These are phyloP conservation scores for Luffa acutangula DNA, from an alignment of 306 rosid genomes.

Conservation along the genomic window DNA sequence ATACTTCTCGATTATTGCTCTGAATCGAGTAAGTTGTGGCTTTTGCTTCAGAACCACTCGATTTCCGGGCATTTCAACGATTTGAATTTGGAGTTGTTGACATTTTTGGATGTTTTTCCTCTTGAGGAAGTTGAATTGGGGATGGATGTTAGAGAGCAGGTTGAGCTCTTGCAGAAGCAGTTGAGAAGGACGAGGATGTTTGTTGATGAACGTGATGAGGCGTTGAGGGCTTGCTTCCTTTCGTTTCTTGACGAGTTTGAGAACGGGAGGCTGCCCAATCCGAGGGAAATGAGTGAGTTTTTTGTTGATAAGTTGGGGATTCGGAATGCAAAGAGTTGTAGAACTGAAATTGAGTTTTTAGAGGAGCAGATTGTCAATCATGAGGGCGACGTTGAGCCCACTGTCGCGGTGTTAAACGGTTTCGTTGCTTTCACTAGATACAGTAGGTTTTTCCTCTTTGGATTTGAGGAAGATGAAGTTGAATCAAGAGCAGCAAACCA, in stretches of 20 bases:
- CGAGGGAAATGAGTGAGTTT: constrained; percentile 35
- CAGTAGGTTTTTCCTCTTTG: constrained; percentile 74
- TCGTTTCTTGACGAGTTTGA: constrained; percentile 56
- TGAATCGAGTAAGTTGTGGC: constrained; percentile 83
- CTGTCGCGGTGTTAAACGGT: constrained; percentile 65
- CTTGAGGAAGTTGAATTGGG: constrained; percentile 46
- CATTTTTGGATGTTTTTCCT: constrained; percentile 85
- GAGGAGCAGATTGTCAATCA: constrained; percentile 93
- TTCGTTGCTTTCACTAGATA: constrained; percentile 79
- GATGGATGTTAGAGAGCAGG: constrained; percentile 72
- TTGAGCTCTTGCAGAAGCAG: constrained; percentile 65
- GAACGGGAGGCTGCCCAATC: constrained; percentile 43
- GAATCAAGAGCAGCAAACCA: constrained; percentile 26
- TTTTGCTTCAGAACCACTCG: constrained; percentile 77
- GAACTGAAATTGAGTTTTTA: constrained; percentile 67
- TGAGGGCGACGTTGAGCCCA: constrained; percentile 81
- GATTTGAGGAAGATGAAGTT: constrained; percentile 76
- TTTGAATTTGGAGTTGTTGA: constrained; percentile 74
- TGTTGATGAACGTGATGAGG: constrained; percentile 53
- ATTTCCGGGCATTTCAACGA: constrained; percentile 91
- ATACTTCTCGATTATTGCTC: constrained; percentile 82
- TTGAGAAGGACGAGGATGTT: constrained; percentile 46
- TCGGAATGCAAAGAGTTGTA: constrained; percentile 49
- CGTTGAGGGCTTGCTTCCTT: constrained; percentile 35
- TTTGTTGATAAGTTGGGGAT: constrained; percentile 46